phyloP scores from a whole-genome alignment of 495 filamentous ascomycete genomes.

The Neurospora sp. region DNA sequence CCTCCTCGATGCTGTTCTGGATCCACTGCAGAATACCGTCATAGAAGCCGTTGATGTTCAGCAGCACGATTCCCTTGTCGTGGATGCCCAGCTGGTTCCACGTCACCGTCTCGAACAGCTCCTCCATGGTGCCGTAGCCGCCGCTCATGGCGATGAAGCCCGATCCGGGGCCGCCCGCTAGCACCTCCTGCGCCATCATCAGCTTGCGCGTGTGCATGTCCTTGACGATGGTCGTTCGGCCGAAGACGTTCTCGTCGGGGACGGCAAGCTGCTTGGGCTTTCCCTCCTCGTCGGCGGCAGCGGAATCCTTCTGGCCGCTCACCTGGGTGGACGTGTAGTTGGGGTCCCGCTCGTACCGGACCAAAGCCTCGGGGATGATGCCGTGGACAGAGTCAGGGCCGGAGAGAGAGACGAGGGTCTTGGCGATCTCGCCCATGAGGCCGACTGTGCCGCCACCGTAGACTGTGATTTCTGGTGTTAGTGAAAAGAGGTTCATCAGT shows the following conservation, averaged over 20 bases:
- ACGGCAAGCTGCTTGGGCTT: slow-evolving; percentile 15
- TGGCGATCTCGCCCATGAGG: slow-evolving; percentile 87
- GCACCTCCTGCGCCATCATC: slow-evolving; percentile 80
- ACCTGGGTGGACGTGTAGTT: slow-evolving; percentile 31
- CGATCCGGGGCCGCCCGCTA: slow-evolving; percentile 66
- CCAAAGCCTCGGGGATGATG: slow-evolving; percentile 77
- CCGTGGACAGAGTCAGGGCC: slow-evolving; percentile 82
- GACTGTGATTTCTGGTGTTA: slow-evolving; percentile 32
- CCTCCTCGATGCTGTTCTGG: slow-evolving; percentile 59
- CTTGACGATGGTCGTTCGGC: slow-evolving; percentile 73
- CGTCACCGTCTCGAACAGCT: slow-evolving; percentile 90
- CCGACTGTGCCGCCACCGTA: slow-evolving; percentile 93
- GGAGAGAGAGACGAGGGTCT: slow-evolving; percentile 73
- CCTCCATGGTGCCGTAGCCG: slow-evolving; percentile 91
- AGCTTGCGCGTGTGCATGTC: slow-evolving; percentile 95
- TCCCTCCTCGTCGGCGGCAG: slow-evolving; percentile 7
- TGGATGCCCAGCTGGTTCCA: slow-evolving; percentile 99
- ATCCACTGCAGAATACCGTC: slow-evolving; percentile 80
- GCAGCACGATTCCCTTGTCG: slow-evolving; percentile 62
- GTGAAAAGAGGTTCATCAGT: background rate
- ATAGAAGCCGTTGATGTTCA: slow-evolving; percentile 87
- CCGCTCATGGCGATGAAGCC: slow-evolving; percentile 88
- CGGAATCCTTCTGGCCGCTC: slow-evolving; percentile 1
- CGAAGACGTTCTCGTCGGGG: slow-evolving; percentile 62
- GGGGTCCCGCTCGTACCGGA: slow-evolving; percentile 63